Evolutionary conservation across 768 basidiomycete genomes (phyloP).

Genomic region (Leccinum obscurum): DNA sequence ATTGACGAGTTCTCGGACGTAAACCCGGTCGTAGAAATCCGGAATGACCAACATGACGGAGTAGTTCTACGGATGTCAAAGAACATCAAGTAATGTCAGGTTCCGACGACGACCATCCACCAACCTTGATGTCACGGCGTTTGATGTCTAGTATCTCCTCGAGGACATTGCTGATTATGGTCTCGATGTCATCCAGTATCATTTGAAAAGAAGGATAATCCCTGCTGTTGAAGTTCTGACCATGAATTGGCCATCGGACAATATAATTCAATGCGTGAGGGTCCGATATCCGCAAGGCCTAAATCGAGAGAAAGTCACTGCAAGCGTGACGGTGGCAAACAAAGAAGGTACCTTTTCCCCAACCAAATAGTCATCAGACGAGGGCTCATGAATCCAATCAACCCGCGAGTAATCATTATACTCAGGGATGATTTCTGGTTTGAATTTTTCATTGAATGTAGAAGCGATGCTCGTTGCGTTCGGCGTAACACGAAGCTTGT

Average conservation of each 20-base stretch:
- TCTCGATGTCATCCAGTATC: conserved; percentile 76
- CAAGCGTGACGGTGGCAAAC: neutral
- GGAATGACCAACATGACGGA: conserved; percentile 89
- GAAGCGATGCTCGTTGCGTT: conserved; percentile 70
- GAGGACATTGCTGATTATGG: conserved; percentile 63
- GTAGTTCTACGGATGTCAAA: conserved; percentile 57
- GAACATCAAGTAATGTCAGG: neutral
- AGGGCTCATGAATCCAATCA: conserved; percentile 73
- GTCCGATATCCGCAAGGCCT: conserved; percentile 73
- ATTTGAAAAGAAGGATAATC: conserved; percentile 74
- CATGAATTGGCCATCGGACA: conserved; percentile 81
- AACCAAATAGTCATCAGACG: conserved; percentile 52
- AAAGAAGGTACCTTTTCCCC: conserved; percentile 62
- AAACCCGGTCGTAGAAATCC: conserved; percentile 84
- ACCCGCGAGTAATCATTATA: conserved; percentile 79
- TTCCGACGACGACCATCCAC: conserved; percentile 12
- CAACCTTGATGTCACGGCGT: conserved; percentile 59
- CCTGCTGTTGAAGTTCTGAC: conserved; percentile 78
- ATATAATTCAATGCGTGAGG: conserved; percentile 66
- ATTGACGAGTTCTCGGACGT: conserved; percentile 76
- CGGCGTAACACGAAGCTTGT: conserved; percentile 74
- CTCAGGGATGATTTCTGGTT: conserved; percentile 83
- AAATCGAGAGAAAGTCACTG: conserved; percentile 11
- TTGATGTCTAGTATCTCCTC: conserved; percentile 57
- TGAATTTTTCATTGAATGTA: conserved; percentile 80